phyloP scores from a whole-genome alignment of 305 asterid genomes.

The Fraxinus sp. region DNA sequence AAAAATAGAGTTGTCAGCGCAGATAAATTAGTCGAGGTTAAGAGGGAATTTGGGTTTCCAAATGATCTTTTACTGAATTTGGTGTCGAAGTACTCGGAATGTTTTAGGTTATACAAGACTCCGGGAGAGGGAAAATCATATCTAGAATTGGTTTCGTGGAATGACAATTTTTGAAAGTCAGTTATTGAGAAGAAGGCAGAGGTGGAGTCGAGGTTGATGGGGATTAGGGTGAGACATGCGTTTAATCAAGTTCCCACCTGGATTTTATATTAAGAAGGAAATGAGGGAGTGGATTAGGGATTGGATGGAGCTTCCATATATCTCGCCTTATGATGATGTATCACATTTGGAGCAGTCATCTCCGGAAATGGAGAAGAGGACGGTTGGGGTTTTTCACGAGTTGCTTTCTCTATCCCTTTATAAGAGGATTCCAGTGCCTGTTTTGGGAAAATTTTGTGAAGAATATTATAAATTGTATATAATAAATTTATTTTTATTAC shows the following conservation, averaged over 20 bases:
- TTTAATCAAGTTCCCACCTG: slow-evolving; percentile 67
- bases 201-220: slow-evolving; percentile 70
- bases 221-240: slow-evolving; percentile 60
- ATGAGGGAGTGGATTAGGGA: slow-evolving; percentile 96
- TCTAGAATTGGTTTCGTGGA: slow-evolving; percentile 64
- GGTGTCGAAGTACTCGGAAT: slow-evolving; percentile 66
- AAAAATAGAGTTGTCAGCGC: slow-evolving; percentile 63
- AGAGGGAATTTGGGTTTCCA: slow-evolving; percentile 92
- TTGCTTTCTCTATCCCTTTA: slow-evolving; percentile 71
- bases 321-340: slow-evolving; percentile 74
- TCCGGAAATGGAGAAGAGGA: slow-evolving; percentile 61
- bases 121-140: slow-evolving; percentile 74
- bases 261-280: slow-evolving; percentile 73
- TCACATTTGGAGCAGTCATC: slow-evolving; percentile 48
- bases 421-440: slow-evolving; percentile 63
- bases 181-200: slow-evolving; percentile 73
- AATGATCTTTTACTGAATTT: slow-evolving; percentile 67
- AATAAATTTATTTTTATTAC: no score
- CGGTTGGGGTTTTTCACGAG: slow-evolving; percentile 87
- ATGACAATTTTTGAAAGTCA: slow-evolving; percentile 58
- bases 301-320: slow-evolving; percentile 85
- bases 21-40: slow-evolving; percentile 74
- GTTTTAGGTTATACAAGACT: slow-evolving; percentile 53
- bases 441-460: slow-evolving; percentile 79
- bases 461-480: no score